Conservation (phyloP, 1,284 basidiomycete genomes). For the Rugiboletus extremiorientalis region DNA sequence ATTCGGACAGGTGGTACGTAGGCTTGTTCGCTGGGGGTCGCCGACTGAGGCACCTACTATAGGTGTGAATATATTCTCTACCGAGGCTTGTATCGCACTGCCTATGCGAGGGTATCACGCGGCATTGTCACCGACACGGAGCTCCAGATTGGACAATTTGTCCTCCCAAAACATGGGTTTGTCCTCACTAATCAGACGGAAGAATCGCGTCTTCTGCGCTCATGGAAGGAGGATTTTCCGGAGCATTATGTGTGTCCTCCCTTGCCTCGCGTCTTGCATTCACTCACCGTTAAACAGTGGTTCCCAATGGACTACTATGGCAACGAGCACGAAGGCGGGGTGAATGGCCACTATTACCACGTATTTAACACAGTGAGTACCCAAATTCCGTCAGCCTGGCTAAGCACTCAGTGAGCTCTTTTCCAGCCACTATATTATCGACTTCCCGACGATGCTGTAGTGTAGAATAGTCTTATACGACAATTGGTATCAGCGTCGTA, state of each 20-base stretch:
- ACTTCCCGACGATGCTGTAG: conserved; percentile 50
- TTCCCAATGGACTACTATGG: conserved; percentile 73
- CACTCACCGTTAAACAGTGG: conserved; percentile 49
- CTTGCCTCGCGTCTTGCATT: not conserved
- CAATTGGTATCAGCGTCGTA: conserved; percentile 15
- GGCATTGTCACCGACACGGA: conserved; percentile 77
- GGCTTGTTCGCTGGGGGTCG: not conserved
- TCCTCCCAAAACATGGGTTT: conserved; percentile 61
- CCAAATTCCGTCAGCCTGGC: not conserved
- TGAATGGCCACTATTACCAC: conserved; percentile 73
- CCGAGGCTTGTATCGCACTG: conserved; percentile 76
- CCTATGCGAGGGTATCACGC: conserved; percentile 71
- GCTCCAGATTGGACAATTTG: conserved; percentile 79
- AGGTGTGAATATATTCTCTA: conserved; percentile 92
- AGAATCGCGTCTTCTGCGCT: conserved; percentile 64
- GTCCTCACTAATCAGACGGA: conserved; percentile 58
- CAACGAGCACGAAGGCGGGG: conserved; percentile 49
- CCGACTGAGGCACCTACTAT: not conserved
- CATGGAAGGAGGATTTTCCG: conserved; percentile 65
- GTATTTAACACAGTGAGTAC: conserved; percentile 65
- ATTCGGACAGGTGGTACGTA: conserved; percentile 68
- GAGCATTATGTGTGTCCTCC: conserved; percentile 54
- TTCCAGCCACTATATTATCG: conserved; percentile 66
- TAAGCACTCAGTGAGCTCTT: not conserved
- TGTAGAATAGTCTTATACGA: conserved; percentile 36